phyloP scores from a whole-genome alignment of 257 asterid genomes.

The Solanum clarkiae region DNA sequence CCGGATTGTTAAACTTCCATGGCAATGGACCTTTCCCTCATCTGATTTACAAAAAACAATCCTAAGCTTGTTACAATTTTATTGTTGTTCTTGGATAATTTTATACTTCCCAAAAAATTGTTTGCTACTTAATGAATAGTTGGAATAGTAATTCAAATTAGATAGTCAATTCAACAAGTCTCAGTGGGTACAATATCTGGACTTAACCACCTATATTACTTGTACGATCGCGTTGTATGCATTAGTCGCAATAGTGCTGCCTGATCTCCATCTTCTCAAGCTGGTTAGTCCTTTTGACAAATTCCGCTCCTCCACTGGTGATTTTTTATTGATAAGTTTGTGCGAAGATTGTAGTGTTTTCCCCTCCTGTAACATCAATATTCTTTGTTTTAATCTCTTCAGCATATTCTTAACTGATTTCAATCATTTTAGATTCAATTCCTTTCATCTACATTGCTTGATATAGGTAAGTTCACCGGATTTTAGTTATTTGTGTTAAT shows the following conservation, averaged over 20 bases:
- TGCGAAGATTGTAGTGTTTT: not conserved
- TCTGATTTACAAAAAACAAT: too few relatives aligned
- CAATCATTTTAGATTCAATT: not conserved
- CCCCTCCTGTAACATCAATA: not conserved
- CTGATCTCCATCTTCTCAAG: not conserved
- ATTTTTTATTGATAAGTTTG: not conserved
- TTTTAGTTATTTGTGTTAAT: not conserved
- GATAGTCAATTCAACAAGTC: too few relatives aligned
- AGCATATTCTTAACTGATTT: not conserved
- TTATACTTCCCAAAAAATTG: too few relatives aligned
- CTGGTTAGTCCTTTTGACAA: not conserved
- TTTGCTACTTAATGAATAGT: too few relatives aligned
- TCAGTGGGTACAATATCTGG: too few relatives aligned
- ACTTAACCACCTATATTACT: too few relatives aligned
- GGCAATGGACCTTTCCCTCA: too few relatives aligned
- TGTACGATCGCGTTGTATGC: too few relatives aligned
- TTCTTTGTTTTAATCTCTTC: not conserved
- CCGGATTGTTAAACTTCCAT: too few relatives aligned
- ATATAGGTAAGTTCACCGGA: not conserved
- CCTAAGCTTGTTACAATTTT: too few relatives aligned
- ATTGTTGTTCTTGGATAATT: too few relatives aligned
- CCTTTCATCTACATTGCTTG: not conserved
- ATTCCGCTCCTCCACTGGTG: not conserved
- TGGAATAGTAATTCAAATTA: too few relatives aligned
- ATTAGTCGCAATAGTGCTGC: not conserved